Evolutionary conservation across 1,284 basidiomycete genomes (phyloP).

Genomic region (Sparassis latifolia): DNA sequence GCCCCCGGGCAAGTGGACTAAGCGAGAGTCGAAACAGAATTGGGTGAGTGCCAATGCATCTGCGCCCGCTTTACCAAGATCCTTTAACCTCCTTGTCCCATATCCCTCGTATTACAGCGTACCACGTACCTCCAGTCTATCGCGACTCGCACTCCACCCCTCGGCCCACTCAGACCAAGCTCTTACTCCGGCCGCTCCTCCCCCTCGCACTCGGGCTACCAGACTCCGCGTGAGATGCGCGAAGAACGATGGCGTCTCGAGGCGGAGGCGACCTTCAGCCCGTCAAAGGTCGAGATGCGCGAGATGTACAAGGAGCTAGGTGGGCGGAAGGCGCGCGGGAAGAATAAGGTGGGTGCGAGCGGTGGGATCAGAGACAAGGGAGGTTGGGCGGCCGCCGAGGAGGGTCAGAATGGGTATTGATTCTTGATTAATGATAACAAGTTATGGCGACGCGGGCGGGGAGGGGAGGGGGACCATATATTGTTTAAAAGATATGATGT

Average conservation of each 20-base stretch:
- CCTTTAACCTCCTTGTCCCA: background rate
- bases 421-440: background rate
- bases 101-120: slow-evolving; percentile 35
- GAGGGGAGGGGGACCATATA: too few relatives aligned
- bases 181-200: slow-evolving; percentile 43
- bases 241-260: slow-evolving; percentile 70
- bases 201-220: slow-evolving; percentile 51
- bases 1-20: slow-evolving; percentile 81
- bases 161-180: slow-evolving; percentile 30
- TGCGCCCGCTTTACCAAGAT: background rate
- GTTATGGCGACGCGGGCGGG: too few relatives aligned
- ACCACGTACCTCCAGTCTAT: slow-evolving; percentile 45
- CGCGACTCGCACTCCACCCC: slow-evolving; percentile 36
- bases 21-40: slow-evolving; percentile 78
- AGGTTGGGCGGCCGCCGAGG: slow-evolving; percentile 18
- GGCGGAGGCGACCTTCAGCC: slow-evolving; percentile 43
- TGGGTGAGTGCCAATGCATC: slow-evolving; percentile 45
- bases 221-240: slow-evolving; percentile 70
- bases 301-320: slow-evolving; percentile 86
- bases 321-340: slow-evolving; percentile 66
- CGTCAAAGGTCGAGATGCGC: slow-evolving; percentile 77
- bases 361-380: slow-evolving; percentile 52
- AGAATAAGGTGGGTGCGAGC: slow-evolving; percentile 57
- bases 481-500: too few relatives aligned
- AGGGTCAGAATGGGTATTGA: slow-evolving; percentile 6